These are phyloP conservation scores for Adenanthera pavonina DNA, from an alignment of 306 rosid genomes.

Conservation along the genomic window DNA sequence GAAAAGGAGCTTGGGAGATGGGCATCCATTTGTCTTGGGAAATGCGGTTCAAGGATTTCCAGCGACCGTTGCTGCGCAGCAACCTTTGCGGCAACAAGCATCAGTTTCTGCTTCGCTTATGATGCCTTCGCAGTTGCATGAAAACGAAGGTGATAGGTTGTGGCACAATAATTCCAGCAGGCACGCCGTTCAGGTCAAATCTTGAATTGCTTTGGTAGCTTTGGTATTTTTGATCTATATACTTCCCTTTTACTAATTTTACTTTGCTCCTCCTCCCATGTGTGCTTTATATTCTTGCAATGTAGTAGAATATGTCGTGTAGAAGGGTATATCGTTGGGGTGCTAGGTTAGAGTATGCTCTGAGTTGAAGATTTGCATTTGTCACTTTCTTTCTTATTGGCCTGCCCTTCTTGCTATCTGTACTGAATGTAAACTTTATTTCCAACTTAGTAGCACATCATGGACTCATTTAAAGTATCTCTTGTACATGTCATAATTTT, in stretches of 20 bases:
- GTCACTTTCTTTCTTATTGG: background rate
- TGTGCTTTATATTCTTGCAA: background rate
- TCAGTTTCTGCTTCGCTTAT: constrained; percentile 48
- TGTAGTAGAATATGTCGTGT: background rate
- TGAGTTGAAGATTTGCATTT: background rate
- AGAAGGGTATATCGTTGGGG: background rate
- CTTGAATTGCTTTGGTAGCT: background rate
- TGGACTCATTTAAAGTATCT: background rate
- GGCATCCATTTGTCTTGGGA: constrained; percentile 38
- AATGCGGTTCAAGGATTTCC: constrained; percentile 37
- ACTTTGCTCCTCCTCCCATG: background rate
- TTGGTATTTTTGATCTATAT: background rate
- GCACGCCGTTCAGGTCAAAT: constrained; percentile 47
- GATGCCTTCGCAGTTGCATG: constrained; percentile 42
- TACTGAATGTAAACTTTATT: background rate
- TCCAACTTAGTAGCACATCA: background rate
- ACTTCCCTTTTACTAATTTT: background rate
- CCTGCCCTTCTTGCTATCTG: background rate
- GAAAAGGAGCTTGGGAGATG: constrained; percentile 20
- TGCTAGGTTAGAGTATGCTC: background rate
- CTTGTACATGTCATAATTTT: background rate
- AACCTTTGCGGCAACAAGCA: constrained; percentile 36
- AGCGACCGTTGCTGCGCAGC: constrained; percentile 32
- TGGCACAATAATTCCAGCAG: constrained; percentile 45
- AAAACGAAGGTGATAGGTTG: constrained; percentile 33